These are phyloP conservation scores for Annulohypoxylon bovei DNA, from an alignment of 495 filamentous ascomycete species.

Conservation along the genomic window DNA sequence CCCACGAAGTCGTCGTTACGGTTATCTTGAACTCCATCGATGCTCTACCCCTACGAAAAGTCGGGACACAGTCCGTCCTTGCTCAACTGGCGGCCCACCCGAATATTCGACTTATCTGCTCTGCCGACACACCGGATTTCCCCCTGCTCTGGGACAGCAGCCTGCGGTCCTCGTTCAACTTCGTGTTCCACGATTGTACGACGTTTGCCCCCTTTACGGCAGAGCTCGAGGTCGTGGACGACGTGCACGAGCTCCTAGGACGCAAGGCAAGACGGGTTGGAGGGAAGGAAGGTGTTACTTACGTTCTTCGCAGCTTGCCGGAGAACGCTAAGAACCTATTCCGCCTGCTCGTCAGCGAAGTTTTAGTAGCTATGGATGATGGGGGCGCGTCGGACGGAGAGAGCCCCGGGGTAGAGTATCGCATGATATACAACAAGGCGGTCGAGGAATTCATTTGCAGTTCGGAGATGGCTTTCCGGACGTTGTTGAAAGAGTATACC, in stretches of 20 bases:
- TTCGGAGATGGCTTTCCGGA: slow-evolving; percentile 94
- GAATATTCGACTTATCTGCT: slow-evolving; percentile 77
- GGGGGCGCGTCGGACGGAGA: slow-evolving; percentile 54
- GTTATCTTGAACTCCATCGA: slow-evolving; percentile 90
- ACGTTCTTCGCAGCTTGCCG: slow-evolving; percentile 86
- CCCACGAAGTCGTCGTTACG: slow-evolving; percentile 59
- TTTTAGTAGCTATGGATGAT: slow-evolving; percentile 76
- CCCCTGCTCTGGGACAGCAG: slow-evolving; percentile 89
- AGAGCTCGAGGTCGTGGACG: slow-evolving; percentile 84
- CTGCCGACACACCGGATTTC: slow-evolving; percentile 87
- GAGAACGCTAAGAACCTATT: slow-evolving; percentile 92
- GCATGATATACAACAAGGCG: slow-evolving; percentile 90
- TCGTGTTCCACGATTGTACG: slow-evolving; percentile 92
- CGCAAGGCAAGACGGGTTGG: slow-evolving; percentile 82
- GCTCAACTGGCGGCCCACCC: slow-evolving; percentile 79
- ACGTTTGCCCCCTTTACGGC: slow-evolving; percentile 80
- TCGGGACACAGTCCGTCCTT: slow-evolving; percentile 74
- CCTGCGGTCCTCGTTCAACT: slow-evolving; percentile 79
- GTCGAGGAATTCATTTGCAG: slow-evolving; percentile 97
- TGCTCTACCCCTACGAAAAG: slow-evolving; percentile 75
- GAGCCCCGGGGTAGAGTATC: slow-evolving; percentile 83
- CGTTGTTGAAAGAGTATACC: slow-evolving; percentile 86
- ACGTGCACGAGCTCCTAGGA: slow-evolving; percentile 85
- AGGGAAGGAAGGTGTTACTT: slow-evolving; percentile 91
- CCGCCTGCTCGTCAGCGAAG: slow-evolving; percentile 81